Percentiles rank a stretch among this genome's conserved stretches.
Evolutionary conservation across 352 stramenopile genomes (phyloP).

Genomic region (Globisporangium spiculum): DNA sequence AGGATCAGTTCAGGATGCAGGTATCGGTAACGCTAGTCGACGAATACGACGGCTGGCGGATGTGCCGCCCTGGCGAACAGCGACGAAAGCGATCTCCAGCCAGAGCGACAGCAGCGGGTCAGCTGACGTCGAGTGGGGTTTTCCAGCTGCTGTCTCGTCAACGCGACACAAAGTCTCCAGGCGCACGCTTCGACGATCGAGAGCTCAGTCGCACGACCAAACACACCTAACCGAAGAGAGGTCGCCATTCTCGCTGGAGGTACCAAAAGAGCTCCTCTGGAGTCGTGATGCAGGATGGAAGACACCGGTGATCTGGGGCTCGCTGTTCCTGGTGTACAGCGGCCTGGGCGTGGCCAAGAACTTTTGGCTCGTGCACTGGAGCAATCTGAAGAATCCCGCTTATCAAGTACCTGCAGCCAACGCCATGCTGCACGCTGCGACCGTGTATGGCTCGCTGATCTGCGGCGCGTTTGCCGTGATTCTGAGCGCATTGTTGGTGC

Average conservation of each 20-base stretch:
- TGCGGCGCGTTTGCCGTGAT: slow-evolving; percentile 24
- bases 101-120: background rate
- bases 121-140: background rate
- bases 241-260: background rate
- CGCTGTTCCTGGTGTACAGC: slow-evolving; percentile 28
- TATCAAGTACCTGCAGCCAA: background rate
- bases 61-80: slow-evolving; percentile 30
- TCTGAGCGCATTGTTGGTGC: slow-evolving; percentile 23
- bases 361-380: slow-evolving; percentile 40
- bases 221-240: background rate
- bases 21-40: background rate
- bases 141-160: background rate
- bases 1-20: no score
- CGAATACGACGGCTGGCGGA: slow-evolving; percentile 26
- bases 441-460: slow-evolving; percentile 30
- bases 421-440: slow-evolving; percentile 29
- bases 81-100: background rate
- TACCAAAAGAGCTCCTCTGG: slow-evolving; percentile 27
- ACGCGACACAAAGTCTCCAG: background rate
- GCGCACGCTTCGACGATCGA: slow-evolving; percentile 8
- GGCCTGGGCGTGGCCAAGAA: slow-evolving; percentile 29
- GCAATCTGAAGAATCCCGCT: slow-evolving; percentile 11
- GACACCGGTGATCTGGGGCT: slow-evolving; percentile 10
- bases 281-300: slow-evolving; percentile 10
- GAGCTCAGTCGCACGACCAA: background rate